These are phyloP conservation scores for Centrapalus pauciflorus DNA, from an alignment of 129 eudicot genomes.

Conservation along the genomic window DNA sequence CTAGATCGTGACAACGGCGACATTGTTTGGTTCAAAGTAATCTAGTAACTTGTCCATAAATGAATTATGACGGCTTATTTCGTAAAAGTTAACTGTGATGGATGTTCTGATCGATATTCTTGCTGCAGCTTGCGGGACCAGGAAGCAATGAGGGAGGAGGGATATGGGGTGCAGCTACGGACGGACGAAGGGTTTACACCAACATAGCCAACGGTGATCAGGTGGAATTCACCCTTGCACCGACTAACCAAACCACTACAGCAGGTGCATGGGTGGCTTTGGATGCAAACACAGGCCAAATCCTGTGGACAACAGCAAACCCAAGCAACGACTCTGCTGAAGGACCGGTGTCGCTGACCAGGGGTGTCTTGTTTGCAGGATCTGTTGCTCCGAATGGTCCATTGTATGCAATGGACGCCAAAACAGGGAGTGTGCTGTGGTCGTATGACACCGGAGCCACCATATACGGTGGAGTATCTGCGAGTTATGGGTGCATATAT, in stretches of 20 bases:
- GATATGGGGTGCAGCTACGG: slow-evolving; percentile 69
- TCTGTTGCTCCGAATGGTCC: slow-evolving; percentile 52
- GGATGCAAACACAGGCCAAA: slow-evolving; percentile 55
- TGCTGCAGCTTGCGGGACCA: slow-evolving; percentile 56
- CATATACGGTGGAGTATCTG: slow-evolving; percentile 59
- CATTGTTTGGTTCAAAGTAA: slow-evolving; percentile 55
- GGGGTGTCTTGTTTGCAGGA: slow-evolving; percentile 64
- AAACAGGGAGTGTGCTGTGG: slow-evolving; percentile 51
- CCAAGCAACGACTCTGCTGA: slow-evolving; percentile 35
- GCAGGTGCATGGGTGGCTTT: slow-evolving; percentile 71
- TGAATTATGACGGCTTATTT: no score
- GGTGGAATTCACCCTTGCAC: slow-evolving; percentile 38
- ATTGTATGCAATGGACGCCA: slow-evolving; percentile 53
- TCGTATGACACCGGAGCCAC: slow-evolving; percentile 60
- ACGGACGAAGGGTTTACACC: slow-evolving; percentile 50
- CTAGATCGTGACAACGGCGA: slow-evolving; percentile 47
- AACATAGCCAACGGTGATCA: slow-evolving; percentile 41
- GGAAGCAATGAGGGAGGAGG: slow-evolving; percentile 62
- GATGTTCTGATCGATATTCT: background rate
- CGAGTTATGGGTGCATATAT: slow-evolving; percentile 59
- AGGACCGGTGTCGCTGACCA: slow-evolving; percentile 53
- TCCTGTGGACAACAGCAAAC: slow-evolving; percentile 53
- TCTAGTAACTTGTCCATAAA: background rate
- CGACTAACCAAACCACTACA: slow-evolving; percentile 47
- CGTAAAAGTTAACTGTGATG: background rate